A percentile compares a stretch with the other conserved stretches of the same genome.
Conservation (phyloP, 2,329 filamentous ascomycete genomes). For the Beauveria varroae region DNA sequence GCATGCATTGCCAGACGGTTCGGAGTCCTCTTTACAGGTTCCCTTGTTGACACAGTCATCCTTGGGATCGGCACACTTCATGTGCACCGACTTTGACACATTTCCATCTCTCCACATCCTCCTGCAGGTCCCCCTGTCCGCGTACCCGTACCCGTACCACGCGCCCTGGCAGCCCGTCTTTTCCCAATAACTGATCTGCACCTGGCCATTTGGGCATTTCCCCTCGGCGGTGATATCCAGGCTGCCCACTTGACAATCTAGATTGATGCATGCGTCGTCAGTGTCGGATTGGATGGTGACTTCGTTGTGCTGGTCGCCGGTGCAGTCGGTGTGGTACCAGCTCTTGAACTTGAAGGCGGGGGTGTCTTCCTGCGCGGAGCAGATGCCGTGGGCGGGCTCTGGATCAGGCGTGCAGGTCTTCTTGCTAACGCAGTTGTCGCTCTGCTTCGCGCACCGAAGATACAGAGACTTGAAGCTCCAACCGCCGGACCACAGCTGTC, state of each 20-base stretch:
- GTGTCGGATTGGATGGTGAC: neutral
- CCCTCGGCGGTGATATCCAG: neutral
- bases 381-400: neutral
- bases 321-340: conserved; percentile 8
- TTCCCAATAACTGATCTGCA: neutral
- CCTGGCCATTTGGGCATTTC: neutral
- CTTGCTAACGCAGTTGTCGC: neutral
- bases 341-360: conserved; percentile 1
- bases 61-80: neutral
- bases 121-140: neutral
- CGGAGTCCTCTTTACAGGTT: neutral
- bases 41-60: neutral
- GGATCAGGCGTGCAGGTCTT: neutral
- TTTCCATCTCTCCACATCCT: neutral
- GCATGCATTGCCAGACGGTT: neutral
- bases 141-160: neutral
- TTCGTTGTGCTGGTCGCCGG: conserved; percentile 6
- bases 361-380: neutral
- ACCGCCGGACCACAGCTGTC: neutral
- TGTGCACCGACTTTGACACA: neutral
- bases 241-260: conserved; percentile 6
- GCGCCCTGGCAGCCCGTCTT: neutral
- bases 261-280: conserved; percentile 8
- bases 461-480: neutral
- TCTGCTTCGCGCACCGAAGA: neutral